A percentile compares a stretch with the other conserved stretches of the same genome.
phyloP scores from a whole-genome alignment of 1,284 basidiomycete species.

The Omphalotus olearius region DNA sequence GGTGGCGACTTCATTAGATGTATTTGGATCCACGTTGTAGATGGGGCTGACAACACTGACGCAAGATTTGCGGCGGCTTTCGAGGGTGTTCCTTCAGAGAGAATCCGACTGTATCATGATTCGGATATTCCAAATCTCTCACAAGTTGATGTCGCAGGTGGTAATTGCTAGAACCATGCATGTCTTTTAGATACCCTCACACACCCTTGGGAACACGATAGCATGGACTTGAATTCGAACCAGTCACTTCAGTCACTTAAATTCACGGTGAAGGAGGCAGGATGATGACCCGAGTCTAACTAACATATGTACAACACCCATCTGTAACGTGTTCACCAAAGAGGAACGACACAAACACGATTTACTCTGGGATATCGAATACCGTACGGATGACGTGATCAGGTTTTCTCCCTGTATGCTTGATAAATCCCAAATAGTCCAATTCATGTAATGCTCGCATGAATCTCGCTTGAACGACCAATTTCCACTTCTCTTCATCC shows the following conservation, averaged over 20 bases:
- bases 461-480: slow-evolving; percentile 71
- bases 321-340: no score
- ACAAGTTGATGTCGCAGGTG: slow-evolving; percentile 27
- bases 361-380: slow-evolving; percentile 51
- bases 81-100: slow-evolving; percentile 22
- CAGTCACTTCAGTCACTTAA: no score
- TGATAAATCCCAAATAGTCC: slow-evolving; percentile 73
- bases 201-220: no score
- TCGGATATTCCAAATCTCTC: slow-evolving; percentile 25
- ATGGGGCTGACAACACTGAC: slow-evolving; percentile 28
- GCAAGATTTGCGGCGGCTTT: slow-evolving; percentile 28
- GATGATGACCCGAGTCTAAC: no score
- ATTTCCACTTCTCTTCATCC: slow-evolving; percentile 47
- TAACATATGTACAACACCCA: no score
- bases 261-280: no score
- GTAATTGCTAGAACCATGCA: slow-evolving; percentile 20
- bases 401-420: slow-evolving; percentile 70
- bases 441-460: slow-evolving; percentile 74
- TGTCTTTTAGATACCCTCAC: no score
- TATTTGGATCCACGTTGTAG: slow-evolving; percentile 26
- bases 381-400: slow-evolving; percentile 71
- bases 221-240: no score
- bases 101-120: slow-evolving; percentile 26
- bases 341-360: background rate
- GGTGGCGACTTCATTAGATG: slow-evolving; percentile 14